These are phyloP conservation scores for Cadophora sp. DNA, from an alignment of 2,329 filamentous ascomycete species.

Conservation along the genomic window DNA sequence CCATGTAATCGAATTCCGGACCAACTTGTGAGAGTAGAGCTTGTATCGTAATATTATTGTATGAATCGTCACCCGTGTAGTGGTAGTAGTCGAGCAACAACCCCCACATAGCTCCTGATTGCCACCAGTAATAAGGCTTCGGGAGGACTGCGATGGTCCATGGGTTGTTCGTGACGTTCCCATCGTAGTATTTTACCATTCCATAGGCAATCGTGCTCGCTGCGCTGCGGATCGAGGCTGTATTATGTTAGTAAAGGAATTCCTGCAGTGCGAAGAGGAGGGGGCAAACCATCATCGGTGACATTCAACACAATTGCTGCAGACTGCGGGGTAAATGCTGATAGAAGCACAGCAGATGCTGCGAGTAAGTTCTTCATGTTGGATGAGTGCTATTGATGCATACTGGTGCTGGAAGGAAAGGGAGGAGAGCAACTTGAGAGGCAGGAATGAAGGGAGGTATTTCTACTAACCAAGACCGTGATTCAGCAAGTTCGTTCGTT, in stretches of 20 bases:
- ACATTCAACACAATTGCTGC: constrained; percentile 33
- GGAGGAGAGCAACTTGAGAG: background rate
- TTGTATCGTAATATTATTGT: constrained; percentile 65
- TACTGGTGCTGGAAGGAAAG: constrained; percentile 9
- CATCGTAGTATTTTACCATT: constrained; percentile 69
- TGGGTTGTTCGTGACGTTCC: constrained; percentile 61
- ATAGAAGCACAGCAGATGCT: constrained; percentile 24
- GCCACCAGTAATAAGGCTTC: constrained; percentile 68
- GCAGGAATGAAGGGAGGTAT: constrained; percentile 12
- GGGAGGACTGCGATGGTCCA: constrained; percentile 68
- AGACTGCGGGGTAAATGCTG: constrained; percentile 20
- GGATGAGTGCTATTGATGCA: constrained; percentile 23
- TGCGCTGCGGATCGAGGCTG: constrained; percentile 67
- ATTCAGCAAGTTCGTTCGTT: constrained; percentile 10
- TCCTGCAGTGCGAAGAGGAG: background rate
- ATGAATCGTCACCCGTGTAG: constrained; percentile 66
- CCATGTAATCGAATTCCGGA: constrained; percentile 65
- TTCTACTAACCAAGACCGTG: constrained; percentile 8
- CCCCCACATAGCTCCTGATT: constrained; percentile 66
- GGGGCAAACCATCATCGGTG: constrained; percentile 27
- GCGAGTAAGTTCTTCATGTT: constrained; percentile 24
- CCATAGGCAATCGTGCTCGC: constrained; percentile 66
- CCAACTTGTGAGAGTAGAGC: constrained; percentile 68
- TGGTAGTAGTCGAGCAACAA: constrained; percentile 74
- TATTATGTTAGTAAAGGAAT: background rate